Base-by-base conservation (phyloP, 768 basidiomycete species). In the Naganishia vaughanmartiniae region DNA sequence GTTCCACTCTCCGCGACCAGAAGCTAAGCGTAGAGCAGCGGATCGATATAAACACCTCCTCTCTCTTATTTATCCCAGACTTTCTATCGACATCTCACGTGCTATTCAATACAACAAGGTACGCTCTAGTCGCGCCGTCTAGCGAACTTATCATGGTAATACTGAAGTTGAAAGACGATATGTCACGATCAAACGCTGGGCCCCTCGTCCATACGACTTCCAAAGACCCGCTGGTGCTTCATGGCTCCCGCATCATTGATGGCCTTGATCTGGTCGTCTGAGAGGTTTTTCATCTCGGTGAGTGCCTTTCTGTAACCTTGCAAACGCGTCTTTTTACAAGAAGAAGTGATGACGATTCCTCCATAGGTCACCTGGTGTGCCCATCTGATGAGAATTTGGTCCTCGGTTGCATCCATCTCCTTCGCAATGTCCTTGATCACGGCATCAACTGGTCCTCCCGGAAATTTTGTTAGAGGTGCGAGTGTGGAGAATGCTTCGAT, bases 371-470 rank as follows among this genome's bases (percentile, higher is more conserved):
- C 57, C 45, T 77, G 75, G 9, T 67, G 66, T 5, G 76, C 71
- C 75, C 75, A 78, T 42, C 72, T 72, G 28, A 79, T 42, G 46
- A 78, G 65, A 0, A 78, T 73, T 60, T 79, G 77, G 26, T 75
- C 73, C 1, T 67, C 54, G 10, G 73, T 77, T 19, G 67, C 39
- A 17, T 69, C 69, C 12, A 53, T 70, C 26, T 68, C 42, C 17
- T 54, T 34, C 0, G 72, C 71, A 28, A 79, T 73, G 24, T 54
- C 24, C 9, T 71, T 34, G n/a, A 77, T 56, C 2, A 74, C 55
- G 9, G 42, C 28, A 42, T 78, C 75, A 42, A 77, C 70, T 5
- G 74, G 73, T 31, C 71, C 73, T 46, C 73, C 74, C 9, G 57
- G 46, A 21, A 46, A 63, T 0, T 57, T 45, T 14, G 66, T 73